phyloP scores from a whole-genome alignment of 306 rosid species.

The Acacia melanoxylon region DNA sequence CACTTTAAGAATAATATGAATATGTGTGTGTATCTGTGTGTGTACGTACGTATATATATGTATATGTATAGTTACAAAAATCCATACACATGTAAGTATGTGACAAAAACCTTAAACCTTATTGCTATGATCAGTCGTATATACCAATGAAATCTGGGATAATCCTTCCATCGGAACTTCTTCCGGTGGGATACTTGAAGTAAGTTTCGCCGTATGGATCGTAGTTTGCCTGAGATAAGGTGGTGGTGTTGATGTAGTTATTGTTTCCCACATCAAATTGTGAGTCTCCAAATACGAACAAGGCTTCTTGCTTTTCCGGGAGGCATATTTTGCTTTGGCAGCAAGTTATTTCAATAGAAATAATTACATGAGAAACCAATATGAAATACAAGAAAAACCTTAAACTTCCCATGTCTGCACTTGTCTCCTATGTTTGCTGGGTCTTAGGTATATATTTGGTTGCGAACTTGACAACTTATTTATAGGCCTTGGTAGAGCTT shows the following conservation, averaged over 20 bases:
- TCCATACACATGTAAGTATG: too few relatives aligned
- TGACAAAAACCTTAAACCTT: too few relatives aligned
- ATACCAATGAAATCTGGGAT: constrained; percentile 40
- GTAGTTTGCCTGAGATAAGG: constrained; percentile 15
- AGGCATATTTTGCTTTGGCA: not conserved
- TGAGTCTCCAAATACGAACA: constrained; percentile 63
- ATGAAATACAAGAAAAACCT: not conserved
- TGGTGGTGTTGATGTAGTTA: constrained; percentile 47
- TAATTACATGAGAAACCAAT: not conserved
- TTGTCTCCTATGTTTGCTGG: not conserved
- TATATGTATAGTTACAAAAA: too few relatives aligned
- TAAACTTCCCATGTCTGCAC: not conserved
- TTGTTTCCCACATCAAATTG: constrained; percentile 51
- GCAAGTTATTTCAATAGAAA: not conserved
- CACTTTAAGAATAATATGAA: not conserved
- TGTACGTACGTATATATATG: too few relatives aligned
- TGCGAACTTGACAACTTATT: too few relatives aligned
- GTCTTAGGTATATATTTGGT: too few relatives aligned
- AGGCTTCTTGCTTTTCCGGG: not conserved
- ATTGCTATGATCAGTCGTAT: not conserved
- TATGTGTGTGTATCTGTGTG: too few relatives aligned
- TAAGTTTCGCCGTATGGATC: constrained; percentile 45
- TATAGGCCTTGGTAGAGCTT: too few relatives aligned
- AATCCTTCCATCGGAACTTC: constrained; percentile 44
- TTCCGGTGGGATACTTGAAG: constrained; percentile 45